Base-by-base conservation (phyloP, 495 filamentous ascomycete genomes). In the Rhizodiscina lignyota region DNA sequence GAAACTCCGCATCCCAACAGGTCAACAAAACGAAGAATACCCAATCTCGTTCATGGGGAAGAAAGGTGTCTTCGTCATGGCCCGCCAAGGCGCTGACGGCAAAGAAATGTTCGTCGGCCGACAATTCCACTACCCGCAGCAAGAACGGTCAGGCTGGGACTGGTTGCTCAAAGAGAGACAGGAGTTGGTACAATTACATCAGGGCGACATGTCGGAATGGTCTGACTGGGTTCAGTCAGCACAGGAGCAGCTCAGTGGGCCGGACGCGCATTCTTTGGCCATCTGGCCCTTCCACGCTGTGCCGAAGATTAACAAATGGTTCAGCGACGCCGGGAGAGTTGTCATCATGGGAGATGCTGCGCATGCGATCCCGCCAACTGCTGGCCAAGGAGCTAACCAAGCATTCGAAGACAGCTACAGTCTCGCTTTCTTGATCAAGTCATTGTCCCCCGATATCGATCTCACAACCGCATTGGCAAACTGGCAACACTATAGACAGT, bases 271-370 rank as follows among this genome's bases (percentile, higher is more conserved):
- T n/a, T n/a, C n/a, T n/a, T n/a, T 38, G 17, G 51, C 49, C 32
- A 41, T 58, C 11, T 63, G 60, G 61, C 59, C 59, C 1, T 65
- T 57, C 39, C 61, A 62, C 40, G 39, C 53, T 3, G 53, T 63
- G 0, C 60, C 55, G 1, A 51, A 48, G 29, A 48, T 64, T 11
- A 51, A 52, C 1, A 38, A 31, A 0, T 66, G 65, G 63, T 39
- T 39, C 2, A 61, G 59, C 0, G 18, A 44, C 1, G 28, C 41
- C 3, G 43, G 47, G 2, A 43, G 56, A 1, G 56, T 65, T 5
- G 35, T 61, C 0, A 50, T 67, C 24, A 35, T 64, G 5, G 62
- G 62, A 15, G 60, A 66, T 48, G 62, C 62, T 2, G 62, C 62
- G 2, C 62, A 67, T 47, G 61, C 62, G 0, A 60, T 68, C 17